Base-by-base conservation (phyloP, 768 basidiomycete genomes). In the Porphyrellus cyaneotinctus region DNA sequence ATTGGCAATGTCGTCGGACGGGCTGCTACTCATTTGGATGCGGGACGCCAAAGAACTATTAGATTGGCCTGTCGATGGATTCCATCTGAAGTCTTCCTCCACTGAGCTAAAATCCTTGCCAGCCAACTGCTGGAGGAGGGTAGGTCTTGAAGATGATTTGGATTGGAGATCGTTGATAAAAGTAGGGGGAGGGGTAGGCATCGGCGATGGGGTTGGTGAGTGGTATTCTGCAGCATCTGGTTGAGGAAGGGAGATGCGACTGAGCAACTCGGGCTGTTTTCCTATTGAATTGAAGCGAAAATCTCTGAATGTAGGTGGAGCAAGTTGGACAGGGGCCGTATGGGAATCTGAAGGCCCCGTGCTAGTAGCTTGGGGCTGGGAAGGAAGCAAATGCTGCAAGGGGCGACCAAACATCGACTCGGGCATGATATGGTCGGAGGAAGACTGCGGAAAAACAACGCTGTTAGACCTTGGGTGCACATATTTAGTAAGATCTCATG, bases 271-370 rank as follows among this genome's bases (percentile, higher is more conserved):
- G 0, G 83, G 82, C 53, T 70, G 66, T 59, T 79, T 75, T 26
- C 83, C 83, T 36, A 86, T 85, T 5, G 66, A 74, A 12, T 57
- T 64, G 62, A 84, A 85, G 24, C 69, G 71, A 61, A 84, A 74
- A 48, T 70, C 62, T n/a, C 72, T 56, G 50, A 81, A 74, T 38
- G 56, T 57, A 22, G 30, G 59, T 18, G 59, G 45, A 1, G 33
- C 38, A 4, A 31, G 20, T 13, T 49, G 51, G 13, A 64, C 49
- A 57, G 69, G 50, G 53, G 53, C 18, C 18, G 47, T 6, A n/a
- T 47, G 38, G 9, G 53, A 43, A 22, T 46, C 46, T 28, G 55
- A 28, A 18, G 22, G 15, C 11, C 49, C 32, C 11, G 54, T 15
- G 7, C 3, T 43, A 24, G 24, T 43, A 24, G 28, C 20, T 14